These are phyloP conservation scores for Pyrrhoderma noxium DNA, from an alignment of 1,284 basidiomycete genomes.

Conservation along the genomic window DNA sequence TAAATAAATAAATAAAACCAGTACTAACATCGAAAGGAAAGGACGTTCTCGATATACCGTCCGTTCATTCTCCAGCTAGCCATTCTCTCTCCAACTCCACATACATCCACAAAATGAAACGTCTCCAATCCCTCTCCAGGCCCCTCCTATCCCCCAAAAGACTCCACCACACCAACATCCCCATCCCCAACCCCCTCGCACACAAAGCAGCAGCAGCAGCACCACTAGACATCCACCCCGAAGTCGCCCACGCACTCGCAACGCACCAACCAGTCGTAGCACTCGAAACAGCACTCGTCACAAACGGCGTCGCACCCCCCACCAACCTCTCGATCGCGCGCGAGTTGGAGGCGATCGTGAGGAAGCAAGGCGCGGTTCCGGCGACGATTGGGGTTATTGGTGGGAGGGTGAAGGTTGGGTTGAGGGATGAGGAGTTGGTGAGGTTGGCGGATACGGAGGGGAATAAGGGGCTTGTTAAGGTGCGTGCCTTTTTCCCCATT, in stretches of 20 bases:
- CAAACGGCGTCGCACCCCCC: conserved; percentile 85
- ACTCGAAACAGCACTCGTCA: conserved; percentile 85
- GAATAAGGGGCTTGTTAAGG: conserved; percentile 28
- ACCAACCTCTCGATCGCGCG: conserved; percentile 68
- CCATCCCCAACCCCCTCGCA: background rate
- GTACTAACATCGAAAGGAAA: no score
- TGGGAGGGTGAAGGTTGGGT: conserved; percentile 83
- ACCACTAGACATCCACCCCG: conserved; percentile 61
- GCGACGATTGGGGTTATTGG: conserved; percentile 87
- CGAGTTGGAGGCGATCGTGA: conserved; percentile 75
- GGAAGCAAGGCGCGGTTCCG: conserved; percentile 71
- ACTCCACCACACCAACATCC: background rate
- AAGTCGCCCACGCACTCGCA: conserved; percentile 71
- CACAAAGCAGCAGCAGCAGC: background rate
- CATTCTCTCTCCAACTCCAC: no score
- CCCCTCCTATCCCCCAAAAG: background rate
- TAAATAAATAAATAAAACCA: no score
- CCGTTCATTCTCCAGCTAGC: no score
- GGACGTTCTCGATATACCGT: no score
- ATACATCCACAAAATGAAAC: no score
- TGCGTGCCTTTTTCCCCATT: background rate
- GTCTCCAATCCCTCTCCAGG: no score
- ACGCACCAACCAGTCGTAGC: conserved; percentile 58
- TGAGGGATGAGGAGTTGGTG: conserved; percentile 61
- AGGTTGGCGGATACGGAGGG: conserved; percentile 55